Evolutionary conservation across 768 basidiomycete genomes (phyloP).

Genomic region (Rubroboletus pulcherrimus): DNA sequence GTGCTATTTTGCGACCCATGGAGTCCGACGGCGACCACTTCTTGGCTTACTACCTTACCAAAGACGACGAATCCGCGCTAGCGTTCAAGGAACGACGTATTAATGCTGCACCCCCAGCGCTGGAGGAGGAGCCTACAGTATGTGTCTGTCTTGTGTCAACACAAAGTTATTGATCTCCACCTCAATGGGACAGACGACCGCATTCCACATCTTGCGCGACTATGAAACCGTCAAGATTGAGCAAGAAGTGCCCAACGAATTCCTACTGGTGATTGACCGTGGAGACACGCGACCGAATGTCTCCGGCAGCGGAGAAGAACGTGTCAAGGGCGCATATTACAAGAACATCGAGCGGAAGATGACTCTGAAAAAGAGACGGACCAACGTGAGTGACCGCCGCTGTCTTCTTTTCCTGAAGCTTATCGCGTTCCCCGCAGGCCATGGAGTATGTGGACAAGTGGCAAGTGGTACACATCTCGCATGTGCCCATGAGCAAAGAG

Average conservation of each 20-base stretch:
- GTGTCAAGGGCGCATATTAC: conserved; percentile 75
- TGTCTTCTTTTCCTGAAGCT: not conserved
- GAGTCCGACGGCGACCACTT: conserved; percentile 86
- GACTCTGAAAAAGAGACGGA: conserved; percentile 79
- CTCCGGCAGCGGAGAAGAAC: conserved; percentile 36
- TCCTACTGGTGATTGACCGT: conserved; percentile 70
- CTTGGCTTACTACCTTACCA: conserved; percentile 79
- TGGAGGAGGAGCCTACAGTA: conserved; percentile 56
- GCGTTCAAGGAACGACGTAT: conserved; percentile 59
- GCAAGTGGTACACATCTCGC: conserved; percentile 73
- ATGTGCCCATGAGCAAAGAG: conserved; percentile 66
- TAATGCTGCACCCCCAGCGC: conserved; percentile 40
- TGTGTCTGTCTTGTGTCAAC: conserved; percentile 7
- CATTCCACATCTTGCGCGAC: conserved; percentile 76
- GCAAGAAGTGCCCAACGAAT: conserved; percentile 82
- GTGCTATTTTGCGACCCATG: conserved; percentile 84
- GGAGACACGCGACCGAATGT: conserved; percentile 40
- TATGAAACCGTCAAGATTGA: conserved; percentile 87
- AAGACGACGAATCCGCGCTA: conserved; percentile 66
- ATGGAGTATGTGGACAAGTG: conserved; percentile 81
- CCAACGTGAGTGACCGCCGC: conserved; percentile 51
- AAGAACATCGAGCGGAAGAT: conserved; percentile 89
- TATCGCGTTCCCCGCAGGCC: conserved; percentile 35
- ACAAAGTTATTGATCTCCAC: not conserved
- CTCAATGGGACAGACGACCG: conserved; percentile 46